These are phyloP conservation scores for Mortierella sp. DNA, from an alignment of 371 early-diverging fungal genomes.

Conservation along the genomic window DNA sequence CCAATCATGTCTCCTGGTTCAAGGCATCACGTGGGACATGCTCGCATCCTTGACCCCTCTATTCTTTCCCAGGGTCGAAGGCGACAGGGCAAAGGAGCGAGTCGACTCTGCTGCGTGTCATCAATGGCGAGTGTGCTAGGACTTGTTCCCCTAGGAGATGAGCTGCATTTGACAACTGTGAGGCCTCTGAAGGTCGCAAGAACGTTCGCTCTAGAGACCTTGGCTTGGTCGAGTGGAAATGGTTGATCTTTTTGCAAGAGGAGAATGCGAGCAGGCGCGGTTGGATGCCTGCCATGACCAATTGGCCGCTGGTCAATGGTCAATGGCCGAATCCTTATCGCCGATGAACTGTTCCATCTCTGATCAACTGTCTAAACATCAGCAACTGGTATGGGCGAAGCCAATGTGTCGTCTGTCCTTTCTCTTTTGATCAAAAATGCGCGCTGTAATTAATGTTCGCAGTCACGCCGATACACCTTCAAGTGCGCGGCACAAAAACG, in stretches of 20 bases:
- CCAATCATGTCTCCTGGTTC: not conserved
- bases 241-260: too few species aligned
- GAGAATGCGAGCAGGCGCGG: too few species aligned
- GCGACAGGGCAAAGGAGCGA: not conserved
- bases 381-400: not conserved
- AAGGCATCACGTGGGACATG: not conserved
- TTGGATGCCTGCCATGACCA: too few species aligned
- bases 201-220: too few species aligned
- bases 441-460: not conserved
- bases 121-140: too few species aligned
- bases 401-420: not conserved
- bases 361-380: not conserved
- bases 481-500: not conserved
- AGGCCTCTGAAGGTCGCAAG: too few species aligned
- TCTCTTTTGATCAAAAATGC: not conserved
- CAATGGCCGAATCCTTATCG: not conserved
- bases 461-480: not conserved
- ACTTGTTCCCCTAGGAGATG: too few species aligned
- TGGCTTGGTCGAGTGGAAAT: too few species aligned
- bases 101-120: not conserved
- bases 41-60: too few species aligned
- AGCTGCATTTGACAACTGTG: too few species aligned
- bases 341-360: not conserved
- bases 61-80: slow-evolving; percentile 1
- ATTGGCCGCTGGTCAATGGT: too few species aligned